phyloP scores from a whole-genome alignment of 1,284 basidiomycete species.

The Apiotrichum siamense region DNA sequence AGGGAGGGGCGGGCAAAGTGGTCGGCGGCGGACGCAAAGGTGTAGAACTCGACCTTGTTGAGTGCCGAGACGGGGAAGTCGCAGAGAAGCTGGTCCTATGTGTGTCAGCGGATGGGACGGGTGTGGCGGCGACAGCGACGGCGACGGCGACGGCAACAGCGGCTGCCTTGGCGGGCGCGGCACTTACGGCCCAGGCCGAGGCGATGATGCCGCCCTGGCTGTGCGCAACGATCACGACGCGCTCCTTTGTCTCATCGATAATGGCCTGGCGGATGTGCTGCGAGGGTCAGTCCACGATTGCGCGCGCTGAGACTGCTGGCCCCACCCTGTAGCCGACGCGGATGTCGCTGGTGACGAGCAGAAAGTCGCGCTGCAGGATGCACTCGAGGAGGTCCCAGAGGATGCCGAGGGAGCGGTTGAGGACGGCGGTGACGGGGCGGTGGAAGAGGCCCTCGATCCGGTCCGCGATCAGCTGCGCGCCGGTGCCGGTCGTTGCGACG shows the following conservation, averaged over 20 bases:
- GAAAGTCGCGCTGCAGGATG: conserved; percentile 31
- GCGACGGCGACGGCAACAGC: neutral
- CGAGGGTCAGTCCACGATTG: too few species aligned
- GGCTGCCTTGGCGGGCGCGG: neutral
- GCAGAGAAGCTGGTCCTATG: conserved; percentile 27
- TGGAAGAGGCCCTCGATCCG: conserved; percentile 26
- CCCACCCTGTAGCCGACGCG: conserved; percentile 25
- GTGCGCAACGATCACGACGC: conserved; percentile 35
- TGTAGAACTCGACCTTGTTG: conserved; percentile 35
- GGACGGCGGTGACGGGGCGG: conserved; percentile 26
- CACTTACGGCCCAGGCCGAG: conserved; percentile 24
- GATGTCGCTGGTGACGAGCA: conserved; percentile 25
- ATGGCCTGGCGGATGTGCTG: conserved; percentile 8
- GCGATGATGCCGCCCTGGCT: conserved; percentile 36
- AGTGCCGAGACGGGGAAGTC: conserved; percentile 24
- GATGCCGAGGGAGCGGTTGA: conserved; percentile 33
- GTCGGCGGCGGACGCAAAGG: conserved; percentile 35
- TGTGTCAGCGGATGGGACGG: neutral
- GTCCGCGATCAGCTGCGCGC: conserved; percentile 21
- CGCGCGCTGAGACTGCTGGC: too few species aligned
- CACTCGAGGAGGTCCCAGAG: conserved; percentile 36
- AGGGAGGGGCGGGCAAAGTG: conserved; percentile 26
- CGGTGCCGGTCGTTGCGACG: conserved; percentile 23
- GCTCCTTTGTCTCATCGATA: conserved; percentile 16
- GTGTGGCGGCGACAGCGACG: neutral